Evolutionary conservation across 768 basidiomycete species (phyloP), one percentile per base, ranked within the genome.

Genomic region (Tremella mesenterica): DNA sequence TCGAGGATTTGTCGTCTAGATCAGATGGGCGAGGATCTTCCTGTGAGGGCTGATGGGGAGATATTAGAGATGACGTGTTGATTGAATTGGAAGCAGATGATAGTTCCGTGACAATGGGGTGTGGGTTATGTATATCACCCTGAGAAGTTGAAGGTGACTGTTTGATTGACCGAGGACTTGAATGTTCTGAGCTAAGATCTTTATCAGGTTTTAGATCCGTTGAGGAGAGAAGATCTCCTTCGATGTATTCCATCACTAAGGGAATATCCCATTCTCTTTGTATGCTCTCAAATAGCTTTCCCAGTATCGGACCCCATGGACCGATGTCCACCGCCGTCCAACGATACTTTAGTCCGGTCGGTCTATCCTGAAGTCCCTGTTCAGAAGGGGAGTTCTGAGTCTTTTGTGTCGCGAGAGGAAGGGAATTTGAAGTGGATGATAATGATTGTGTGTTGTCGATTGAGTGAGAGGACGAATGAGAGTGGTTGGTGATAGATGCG

Each of bases 271-370:
- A 57, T 28, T 59, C 38, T 4, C n/a, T 14, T 5, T 16, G 4
- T 28, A 26, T 30, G 12, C 18, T 25, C 26, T 29, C 47, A 31
- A 25, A 20, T n/a, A 56, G 30, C 44, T 50, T 50, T 20, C 27
- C 39, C 10, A 56, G 30, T 1, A 68, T 53, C 0, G 34, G 16
- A 2, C 26, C 31, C 63, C 70, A 73, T 4, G 60, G 53, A 1
- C 72, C 72, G 23, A 73, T 68, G 51, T 73, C 72, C 10, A 70
- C 52, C 18, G 61, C 64, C 29, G 59, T 62, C 59, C 59, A 69
- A 20, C 48, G 25, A 20, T 38, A 56, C 18, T n/a, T n/a, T n/a
- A n/a, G n/a, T n/a, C n/a, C n/a, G n/a, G n/a, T n/a, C n/a, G n/a
- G n/a, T n/a, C n/a, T n/a, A n/a, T n/a, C n/a, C n/a, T n/a, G n/a